Evolutionary conservation across 345 rosid species (phyloP).

Genomic region (Syzygium grande): DNA sequence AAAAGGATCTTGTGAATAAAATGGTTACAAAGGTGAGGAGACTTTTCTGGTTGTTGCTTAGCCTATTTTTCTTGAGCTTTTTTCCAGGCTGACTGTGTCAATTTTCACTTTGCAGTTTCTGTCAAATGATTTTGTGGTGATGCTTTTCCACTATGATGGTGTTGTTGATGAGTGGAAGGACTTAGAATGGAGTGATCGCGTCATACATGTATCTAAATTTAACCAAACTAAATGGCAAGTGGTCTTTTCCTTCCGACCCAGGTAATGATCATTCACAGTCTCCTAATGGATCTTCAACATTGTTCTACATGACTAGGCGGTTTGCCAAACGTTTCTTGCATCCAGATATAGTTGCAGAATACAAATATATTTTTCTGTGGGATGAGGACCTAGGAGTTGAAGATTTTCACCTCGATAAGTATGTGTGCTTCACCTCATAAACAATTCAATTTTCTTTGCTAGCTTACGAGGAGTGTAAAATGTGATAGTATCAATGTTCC

Average conservation of each 20-base stretch:
- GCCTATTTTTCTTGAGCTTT: neutral
- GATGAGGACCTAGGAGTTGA: too few species aligned
- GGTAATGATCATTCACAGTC: neutral
- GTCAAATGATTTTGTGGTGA: constrained; percentile 43
- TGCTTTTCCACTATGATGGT: constrained; percentile 96
- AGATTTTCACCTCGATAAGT: too few species aligned
- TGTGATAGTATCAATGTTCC: too few species aligned
- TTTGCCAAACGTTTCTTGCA: too few species aligned
- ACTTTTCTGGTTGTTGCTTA: neutral
- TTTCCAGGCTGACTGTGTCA: neutral
- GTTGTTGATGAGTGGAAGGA: constrained; percentile 71
- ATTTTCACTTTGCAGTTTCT: constrained; percentile 30
- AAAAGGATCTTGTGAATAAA: constrained; percentile 38
- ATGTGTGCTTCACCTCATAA: too few species aligned
- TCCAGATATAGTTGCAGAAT: too few species aligned
- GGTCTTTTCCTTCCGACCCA: neutral
- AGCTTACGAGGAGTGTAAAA: too few species aligned
- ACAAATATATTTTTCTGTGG: too few species aligned
- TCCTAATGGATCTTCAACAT: neutral
- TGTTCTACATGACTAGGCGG: too few species aligned
- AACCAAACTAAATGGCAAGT: constrained; percentile 86
- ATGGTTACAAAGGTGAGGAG: constrained; percentile 44
- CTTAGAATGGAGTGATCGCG: constrained; percentile 46
- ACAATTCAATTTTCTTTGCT: too few species aligned
- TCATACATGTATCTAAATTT: constrained; percentile 66